Percentiles rank a stretch among this genome's conserved stretches.
Conservation (phyloP, 140 eudicot species). For the Ambrosia hybrid region DNA sequence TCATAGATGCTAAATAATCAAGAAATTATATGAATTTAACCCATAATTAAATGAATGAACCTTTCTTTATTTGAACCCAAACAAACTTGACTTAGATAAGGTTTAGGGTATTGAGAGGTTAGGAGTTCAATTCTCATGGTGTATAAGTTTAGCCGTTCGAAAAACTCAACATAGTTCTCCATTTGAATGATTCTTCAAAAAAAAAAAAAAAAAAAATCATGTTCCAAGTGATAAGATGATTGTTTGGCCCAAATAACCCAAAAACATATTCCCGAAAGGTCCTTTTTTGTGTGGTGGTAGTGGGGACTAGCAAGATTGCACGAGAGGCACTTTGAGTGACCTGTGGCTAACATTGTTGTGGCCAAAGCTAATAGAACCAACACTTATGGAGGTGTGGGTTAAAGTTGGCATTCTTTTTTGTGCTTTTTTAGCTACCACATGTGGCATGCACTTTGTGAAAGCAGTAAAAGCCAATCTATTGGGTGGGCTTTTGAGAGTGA, state of each 20-base stretch:
- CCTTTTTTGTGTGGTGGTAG: constrained; percentile 21
- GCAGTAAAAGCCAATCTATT: constrained; percentile 9
- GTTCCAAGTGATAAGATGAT: constrained; percentile 16
- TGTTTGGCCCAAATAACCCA: constrained; percentile 16
- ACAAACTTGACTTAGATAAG: too few relatives aligned
- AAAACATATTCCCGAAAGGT: constrained; percentile 27
- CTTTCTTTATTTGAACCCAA: neutral
- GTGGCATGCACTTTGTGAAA: constrained; percentile 25
- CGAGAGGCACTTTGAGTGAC: constrained; percentile 34
- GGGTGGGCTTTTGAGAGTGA: neutral
- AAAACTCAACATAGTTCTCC: too few relatives aligned
- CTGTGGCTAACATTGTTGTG: constrained; percentile 20
- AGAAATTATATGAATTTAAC: constrained; percentile 4
- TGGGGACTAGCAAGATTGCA: constrained; percentile 34
- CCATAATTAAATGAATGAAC: neutral
- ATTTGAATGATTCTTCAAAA: too few relatives aligned
- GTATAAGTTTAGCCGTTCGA: too few relatives aligned
- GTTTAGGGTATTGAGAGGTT: too few relatives aligned
- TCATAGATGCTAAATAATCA: neutral
- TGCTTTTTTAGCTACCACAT: constrained; percentile 27
- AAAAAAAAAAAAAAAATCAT: too few relatives aligned
- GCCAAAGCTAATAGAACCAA: constrained; percentile 25
- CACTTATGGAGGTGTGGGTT: constrained; percentile 30
- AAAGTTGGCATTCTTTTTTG: constrained; percentile 16
- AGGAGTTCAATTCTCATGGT: too few relatives aligned